Percentiles rank a stretch among this genome's conserved stretches.
These are phyloP conservation scores for Cylindrotheca fusiformis DNA, from an alignment of 108 stramenopile genomes.

Conservation along the genomic window DNA sequence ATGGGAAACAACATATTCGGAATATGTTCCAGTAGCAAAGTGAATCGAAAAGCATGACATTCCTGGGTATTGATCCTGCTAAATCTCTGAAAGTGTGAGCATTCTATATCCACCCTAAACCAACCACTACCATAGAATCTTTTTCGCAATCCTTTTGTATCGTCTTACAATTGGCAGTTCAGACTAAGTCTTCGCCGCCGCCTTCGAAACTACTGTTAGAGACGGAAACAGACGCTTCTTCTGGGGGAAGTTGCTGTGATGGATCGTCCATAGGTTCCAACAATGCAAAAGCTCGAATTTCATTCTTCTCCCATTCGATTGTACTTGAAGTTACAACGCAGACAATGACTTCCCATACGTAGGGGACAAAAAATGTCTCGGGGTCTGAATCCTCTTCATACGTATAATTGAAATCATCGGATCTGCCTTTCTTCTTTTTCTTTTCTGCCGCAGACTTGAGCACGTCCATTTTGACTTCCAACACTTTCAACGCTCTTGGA, in stretches of 20 bases:
- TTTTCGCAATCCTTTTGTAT: no score
- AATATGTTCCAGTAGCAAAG: conserved; percentile 5
- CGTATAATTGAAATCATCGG: conserved; percentile 63
- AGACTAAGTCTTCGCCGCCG: not conserved
- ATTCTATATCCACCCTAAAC: no score
- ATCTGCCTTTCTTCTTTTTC: conserved; percentile 21
- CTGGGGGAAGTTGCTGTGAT: no score
- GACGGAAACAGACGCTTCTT: no score
- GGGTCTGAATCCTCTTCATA: conserved; percentile 85
- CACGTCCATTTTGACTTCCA: conserved; percentile 35
- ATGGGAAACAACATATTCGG: conserved; percentile 69
- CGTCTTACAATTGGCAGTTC: no score
- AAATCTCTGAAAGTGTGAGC: no score
- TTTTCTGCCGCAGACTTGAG: conserved; percentile 22
- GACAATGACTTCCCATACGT: conserved; percentile 75
- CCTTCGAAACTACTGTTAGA: no score
- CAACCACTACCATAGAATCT: no score
- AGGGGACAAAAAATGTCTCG: conserved; percentile 79
- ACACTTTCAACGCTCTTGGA: conserved; percentile 43
- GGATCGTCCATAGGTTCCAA: conserved; percentile 33
- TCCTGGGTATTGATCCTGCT: no score
- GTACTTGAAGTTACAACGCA: conserved; percentile 49
- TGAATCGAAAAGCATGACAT: no score
- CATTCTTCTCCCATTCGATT: conserved; percentile 63
- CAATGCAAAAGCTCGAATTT: conserved; percentile 64